Percentiles rank a stretch among this genome's conserved stretches.
Evolutionary conservation across 1,284 basidiomycete species (phyloP).

Genomic region (Pseudozyma thailandica): DNA sequence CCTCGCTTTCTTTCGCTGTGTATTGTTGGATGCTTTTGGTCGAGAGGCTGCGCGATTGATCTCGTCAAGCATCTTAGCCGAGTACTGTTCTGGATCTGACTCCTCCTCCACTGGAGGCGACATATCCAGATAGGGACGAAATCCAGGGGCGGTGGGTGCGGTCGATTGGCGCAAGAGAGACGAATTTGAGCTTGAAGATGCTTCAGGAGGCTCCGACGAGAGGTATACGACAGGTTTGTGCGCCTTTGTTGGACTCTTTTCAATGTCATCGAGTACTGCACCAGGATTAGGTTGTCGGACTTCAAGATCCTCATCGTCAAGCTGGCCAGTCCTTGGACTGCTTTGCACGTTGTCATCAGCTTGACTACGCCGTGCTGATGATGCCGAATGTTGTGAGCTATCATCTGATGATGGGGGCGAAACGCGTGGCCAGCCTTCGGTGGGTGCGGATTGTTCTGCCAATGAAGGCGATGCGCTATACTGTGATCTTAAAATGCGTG

Average conservation of each 20-base stretch:
- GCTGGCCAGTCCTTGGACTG: slow-evolving; percentile 9
- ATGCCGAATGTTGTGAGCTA: neutral
- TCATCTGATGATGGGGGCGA: slow-evolving; percentile 1
- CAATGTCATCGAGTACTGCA: slow-evolving; percentile 6
- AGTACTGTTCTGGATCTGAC: slow-evolving; percentile 31
- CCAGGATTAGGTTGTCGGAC: slow-evolving; percentile 31
- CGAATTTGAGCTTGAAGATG: neutral
- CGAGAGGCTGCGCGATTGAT: slow-evolving; percentile 11
- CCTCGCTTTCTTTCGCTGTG: neutral
- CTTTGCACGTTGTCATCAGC: neutral
- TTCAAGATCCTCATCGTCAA: slow-evolving; percentile 21
- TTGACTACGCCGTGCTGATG: neutral
- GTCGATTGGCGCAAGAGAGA: neutral
- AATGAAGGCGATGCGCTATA: slow-evolving; percentile 27
- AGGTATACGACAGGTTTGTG: slow-evolving; percentile 5
- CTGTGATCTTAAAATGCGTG: slow-evolving; percentile 32
- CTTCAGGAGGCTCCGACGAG: slow-evolving; percentile 3
- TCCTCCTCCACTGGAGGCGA: slow-evolving; percentile 29
- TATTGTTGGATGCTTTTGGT: neutral
- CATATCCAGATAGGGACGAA: neutral
- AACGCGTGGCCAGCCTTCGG: slow-evolving; percentile 28
- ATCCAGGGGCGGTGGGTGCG: neutral
- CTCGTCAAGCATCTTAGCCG: slow-evolving; percentile 9
- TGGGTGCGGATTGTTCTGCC: slow-evolving; percentile 29
- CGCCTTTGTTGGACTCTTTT: slow-evolving; percentile 21